These are phyloP conservation scores for Pleurotus giganteus DNA, from an alignment of 768 basidiomycete species.

Conservation along the genomic window DNA sequence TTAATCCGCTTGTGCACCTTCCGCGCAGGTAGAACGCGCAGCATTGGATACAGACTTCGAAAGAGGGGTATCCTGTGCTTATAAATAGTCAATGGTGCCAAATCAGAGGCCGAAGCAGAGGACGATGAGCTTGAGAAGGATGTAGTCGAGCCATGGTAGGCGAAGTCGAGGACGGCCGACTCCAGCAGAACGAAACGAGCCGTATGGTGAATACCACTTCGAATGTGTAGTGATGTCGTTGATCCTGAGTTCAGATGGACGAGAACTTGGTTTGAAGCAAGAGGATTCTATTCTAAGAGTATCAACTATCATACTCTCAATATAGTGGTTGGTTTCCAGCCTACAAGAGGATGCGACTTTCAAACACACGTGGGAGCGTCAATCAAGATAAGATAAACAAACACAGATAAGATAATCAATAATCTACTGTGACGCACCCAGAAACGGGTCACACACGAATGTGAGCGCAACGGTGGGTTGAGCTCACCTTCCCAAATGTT, in stretches of 20 bases:
- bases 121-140: constrained; percentile 15
- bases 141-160: constrained; percentile 17
- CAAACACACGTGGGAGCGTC: too few species aligned
- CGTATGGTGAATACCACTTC: too few species aligned
- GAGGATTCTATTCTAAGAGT: too few species aligned
- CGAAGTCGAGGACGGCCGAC: constrained; percentile 47
- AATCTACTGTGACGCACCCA: neutral
- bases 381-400: too few species aligned
- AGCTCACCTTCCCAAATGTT: neutral
- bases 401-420: too few species aligned
- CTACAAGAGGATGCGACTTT: too few species aligned
- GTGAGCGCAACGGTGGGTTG: neutral
- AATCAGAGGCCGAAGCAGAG: constrained; percentile 29
- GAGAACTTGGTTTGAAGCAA: too few species aligned
- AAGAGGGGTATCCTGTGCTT: constrained; percentile 84
- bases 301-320: too few species aligned
- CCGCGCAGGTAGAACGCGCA: constrained; percentile 77
- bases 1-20: constrained; percentile 63
- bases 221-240: too few species aligned
- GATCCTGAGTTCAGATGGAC: too few species aligned
- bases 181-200: too few species aligned
- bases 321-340: too few species aligned
- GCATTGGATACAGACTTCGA: constrained; percentile 69
- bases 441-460: neutral
- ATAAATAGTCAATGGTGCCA: constrained; percentile 75